A percentile compares a stretch with the other conserved stretches of the same genome.
Evolutionary conservation across 2,329 filamentous ascomycete species (phyloP).

Genomic region (Parafenestella ontariensis): DNA sequence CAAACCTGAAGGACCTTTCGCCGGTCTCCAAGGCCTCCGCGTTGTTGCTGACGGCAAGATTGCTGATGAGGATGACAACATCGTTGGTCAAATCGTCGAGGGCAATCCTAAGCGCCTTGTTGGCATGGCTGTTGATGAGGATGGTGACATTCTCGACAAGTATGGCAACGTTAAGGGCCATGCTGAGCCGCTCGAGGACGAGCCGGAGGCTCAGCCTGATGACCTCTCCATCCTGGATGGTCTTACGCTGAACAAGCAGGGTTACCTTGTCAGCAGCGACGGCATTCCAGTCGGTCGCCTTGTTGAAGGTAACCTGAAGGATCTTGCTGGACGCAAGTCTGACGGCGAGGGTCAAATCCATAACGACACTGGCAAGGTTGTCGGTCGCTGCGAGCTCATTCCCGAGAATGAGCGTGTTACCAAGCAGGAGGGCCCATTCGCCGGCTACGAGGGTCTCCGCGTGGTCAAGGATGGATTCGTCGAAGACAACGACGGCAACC

Average conservation of each 20-base stretch:
- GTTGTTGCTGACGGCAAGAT: constrained; percentile 58
- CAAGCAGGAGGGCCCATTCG: constrained; percentile 70
- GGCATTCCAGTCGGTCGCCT: constrained; percentile 64
- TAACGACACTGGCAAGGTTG: constrained; percentile 62
- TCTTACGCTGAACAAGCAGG: constrained; percentile 64
- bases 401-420: constrained; percentile 63
- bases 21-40: constrained; percentile 57
- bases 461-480: constrained; percentile 74
- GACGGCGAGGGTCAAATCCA: constrained; percentile 64
- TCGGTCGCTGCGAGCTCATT: constrained; percentile 65
- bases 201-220: constrained; percentile 51
- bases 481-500: constrained; percentile 78
- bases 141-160: constrained; percentile 68
- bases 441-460: constrained; percentile 69
- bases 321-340: constrained; percentile 63
- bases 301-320: constrained; percentile 63
- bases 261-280: constrained; percentile 61
- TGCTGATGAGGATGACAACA: constrained; percentile 59
- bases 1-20: constrained; percentile 60
- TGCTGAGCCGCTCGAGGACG: constrained; percentile 60
- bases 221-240: constrained; percentile 63
- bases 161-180: constrained; percentile 68
- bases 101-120: constrained; percentile 67
- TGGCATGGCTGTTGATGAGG: constrained; percentile 66
- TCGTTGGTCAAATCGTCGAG: constrained; percentile 62